Evolutionary conservation across 2,329 filamentous ascomycete genomes (phyloP).

Genomic region (Epichloe elymi): DNA sequence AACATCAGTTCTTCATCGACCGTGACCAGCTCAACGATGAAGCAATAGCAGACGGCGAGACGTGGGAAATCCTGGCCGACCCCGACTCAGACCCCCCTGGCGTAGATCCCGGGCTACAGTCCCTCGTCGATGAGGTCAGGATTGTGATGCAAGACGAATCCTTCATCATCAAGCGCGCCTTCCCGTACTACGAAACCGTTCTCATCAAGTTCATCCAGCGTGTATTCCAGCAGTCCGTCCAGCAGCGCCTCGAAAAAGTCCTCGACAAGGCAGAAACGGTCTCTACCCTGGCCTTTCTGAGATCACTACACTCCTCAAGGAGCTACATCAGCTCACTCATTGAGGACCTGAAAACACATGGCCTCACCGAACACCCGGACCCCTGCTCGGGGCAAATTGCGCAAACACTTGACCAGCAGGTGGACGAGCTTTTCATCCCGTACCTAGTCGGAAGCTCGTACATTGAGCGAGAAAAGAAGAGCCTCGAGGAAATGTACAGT

Average conservation of each 20-base stretch:
- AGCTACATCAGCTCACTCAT: slow-evolving; percentile 79
- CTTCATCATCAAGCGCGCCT: slow-evolving; percentile 89
- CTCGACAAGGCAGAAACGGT: slow-evolving; percentile 87
- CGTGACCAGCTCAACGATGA: slow-evolving; percentile 84
- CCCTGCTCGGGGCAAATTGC: slow-evolving; percentile 77
- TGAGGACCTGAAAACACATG: slow-evolving; percentile 88
- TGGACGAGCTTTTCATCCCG: slow-evolving; percentile 66
- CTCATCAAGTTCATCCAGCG: slow-evolving; percentile 86
- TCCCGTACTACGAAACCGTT: slow-evolving; percentile 92
- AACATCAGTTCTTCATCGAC: slow-evolving; percentile 99
- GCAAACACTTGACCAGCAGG: slow-evolving; percentile 56
- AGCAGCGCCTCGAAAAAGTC: slow-evolving; percentile 90
- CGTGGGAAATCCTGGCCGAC: slow-evolving; percentile 86
- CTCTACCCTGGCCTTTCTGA: slow-evolving; percentile 81
- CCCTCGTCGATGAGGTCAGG: slow-evolving; percentile 83
- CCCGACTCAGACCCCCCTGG: slow-evolving; percentile 85
- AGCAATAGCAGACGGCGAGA: slow-evolving; percentile 58
- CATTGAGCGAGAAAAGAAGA: slow-evolving; percentile 55
- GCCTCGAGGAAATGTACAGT: slow-evolving; percentile 70
- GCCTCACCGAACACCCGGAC: slow-evolving; percentile 89
- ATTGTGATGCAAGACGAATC: slow-evolving; percentile 96
- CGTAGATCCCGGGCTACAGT: slow-evolving; percentile 84
- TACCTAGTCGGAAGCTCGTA: slow-evolving; percentile 58
- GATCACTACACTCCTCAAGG: slow-evolving; percentile 80
- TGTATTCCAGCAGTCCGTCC: slow-evolving; percentile 95